Evolutionary conservation across 78 protist species (phyloP).

Genomic region (Pelomyxa schiedti): DNA sequence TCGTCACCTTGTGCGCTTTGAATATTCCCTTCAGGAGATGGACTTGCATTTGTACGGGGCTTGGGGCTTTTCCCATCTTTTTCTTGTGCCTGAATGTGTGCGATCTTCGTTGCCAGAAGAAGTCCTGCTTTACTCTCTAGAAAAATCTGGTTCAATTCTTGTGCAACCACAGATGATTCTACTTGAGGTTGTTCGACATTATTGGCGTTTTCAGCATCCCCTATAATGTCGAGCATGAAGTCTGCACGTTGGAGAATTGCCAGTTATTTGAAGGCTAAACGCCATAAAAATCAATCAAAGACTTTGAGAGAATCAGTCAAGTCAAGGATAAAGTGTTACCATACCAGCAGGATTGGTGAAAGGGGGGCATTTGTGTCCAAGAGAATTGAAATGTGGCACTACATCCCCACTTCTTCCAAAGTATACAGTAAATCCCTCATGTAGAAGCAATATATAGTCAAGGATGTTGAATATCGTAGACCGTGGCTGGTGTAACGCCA

Average conservation of each 20-base stretch:
- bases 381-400: neutral
- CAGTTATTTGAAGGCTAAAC: no score
- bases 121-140: no score
- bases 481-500: conserved; percentile 57
- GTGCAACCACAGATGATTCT: neutral
- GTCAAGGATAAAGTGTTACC: no score
- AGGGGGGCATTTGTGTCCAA: neutral
- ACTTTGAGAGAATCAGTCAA: no score
- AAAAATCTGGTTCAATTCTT: no score
- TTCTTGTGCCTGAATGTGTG: neutral
- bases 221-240: neutral
- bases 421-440: neutral
- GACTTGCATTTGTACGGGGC: neutral
- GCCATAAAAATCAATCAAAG: no score
- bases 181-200: neutral
- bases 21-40: no score
- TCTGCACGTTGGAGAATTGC: no score
- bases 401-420: neutral
- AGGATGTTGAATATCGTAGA: neutral
- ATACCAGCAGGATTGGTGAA: neutral
- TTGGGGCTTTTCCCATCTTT: neutral
- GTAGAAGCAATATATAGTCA: neutral
- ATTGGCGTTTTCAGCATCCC: neutral
- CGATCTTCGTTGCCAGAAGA: no score
- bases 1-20: no score